Base-by-base conservation (phyloP, 2,329 filamentous ascomycete species). In the Beauveria caledonica region DNA sequence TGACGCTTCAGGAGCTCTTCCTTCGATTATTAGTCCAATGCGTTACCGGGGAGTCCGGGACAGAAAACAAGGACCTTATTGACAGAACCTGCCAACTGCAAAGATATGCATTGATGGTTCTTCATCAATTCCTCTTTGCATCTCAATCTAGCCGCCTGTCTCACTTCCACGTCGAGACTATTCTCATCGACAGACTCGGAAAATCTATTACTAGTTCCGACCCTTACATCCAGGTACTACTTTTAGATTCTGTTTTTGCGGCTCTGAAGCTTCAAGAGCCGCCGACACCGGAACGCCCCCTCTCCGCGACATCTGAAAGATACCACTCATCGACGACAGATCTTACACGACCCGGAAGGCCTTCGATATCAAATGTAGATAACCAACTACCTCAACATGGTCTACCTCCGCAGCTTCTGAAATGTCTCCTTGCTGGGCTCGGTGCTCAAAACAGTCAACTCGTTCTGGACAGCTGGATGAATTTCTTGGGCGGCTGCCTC, bases 401-500 rank as follows among this genome's bases (percentile, higher is more conserved):
- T 3, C 89, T 90, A 21, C 86, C 89, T 3, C 76, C 84, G 17
- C 78, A 86, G 40, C 74, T 99, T n/a, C 81, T 94, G n/a, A 87
- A 89, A 63, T 96, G 90, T 69, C 79, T 99, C 13, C 86, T 91
- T 63, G 84, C 86, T 50, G 94, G 92, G 0, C 86, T 99, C 54
- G 86, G 88, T 59, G 89, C 91, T 3, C 71, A 81, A 3, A 86
- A 80, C 58, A 92, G 90, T 65, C 86, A 90, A 5, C 79, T 86
- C 9, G 87, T 95, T 6, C 77, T 99, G 40, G 92, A 97, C 67
- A 92, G 90, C 70, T 99, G 95, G 95, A 86, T 97, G 10, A 80
- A 84, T 33, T 92, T 99, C 66, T 79, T 99, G 8, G 84, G 86
- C 5, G 89, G 93, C 69, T 90, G 91, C 49, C 77, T 99, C 33